Evolutionary conservation across 140 eudicot genomes (phyloP), one percentile per base, ranked within the genome.

Genomic region (Flaveria floridana): DNA sequence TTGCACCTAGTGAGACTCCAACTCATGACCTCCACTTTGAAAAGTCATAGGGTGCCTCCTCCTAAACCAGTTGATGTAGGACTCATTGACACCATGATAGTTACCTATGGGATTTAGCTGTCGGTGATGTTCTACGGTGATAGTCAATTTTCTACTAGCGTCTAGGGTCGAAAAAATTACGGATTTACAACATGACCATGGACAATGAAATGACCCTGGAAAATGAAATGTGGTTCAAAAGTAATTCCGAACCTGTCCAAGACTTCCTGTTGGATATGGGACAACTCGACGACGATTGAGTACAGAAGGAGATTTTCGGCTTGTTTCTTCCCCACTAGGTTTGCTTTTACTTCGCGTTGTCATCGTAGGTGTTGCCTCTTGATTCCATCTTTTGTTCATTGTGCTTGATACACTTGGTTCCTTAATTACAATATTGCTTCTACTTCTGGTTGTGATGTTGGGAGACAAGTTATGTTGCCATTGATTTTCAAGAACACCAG

Each of bases 291-390:
- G 91, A 76, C 82, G 82, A 8, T 57, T 74, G 51, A 80, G 61
- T 41, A 86, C 75, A 13, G 94, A 84, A 20, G 96, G 87, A 0
- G 91, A 86, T 88, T 88, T 94, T 34, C 99, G 66, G 68, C 84
- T 82, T 47, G 46, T 77, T 82, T 86, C 96, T 62, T 90, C 93
- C 6, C 77, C 79, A 52, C 23, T 59, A 3, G 46, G 52, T 50
- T 70, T 74, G 73, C 84, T 83, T 34, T 76, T 82, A 68, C 89
- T 87, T 82, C 91, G 80, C 69, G 91, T 80, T 13, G 76, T 80
- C 48, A 63, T 47, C 48, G 20, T 48, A 3, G 66, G 12, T 2
- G 72, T 61, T 76, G 51, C 47, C 25, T 37, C 30, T 14, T 62
- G 78, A 71, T 65, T 34, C 78, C 77, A 62, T 50, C 72, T 42